Conservation (phyloP, 2,329 filamentous ascomycete species). For the Ascosphaera aggregata region DNA sequence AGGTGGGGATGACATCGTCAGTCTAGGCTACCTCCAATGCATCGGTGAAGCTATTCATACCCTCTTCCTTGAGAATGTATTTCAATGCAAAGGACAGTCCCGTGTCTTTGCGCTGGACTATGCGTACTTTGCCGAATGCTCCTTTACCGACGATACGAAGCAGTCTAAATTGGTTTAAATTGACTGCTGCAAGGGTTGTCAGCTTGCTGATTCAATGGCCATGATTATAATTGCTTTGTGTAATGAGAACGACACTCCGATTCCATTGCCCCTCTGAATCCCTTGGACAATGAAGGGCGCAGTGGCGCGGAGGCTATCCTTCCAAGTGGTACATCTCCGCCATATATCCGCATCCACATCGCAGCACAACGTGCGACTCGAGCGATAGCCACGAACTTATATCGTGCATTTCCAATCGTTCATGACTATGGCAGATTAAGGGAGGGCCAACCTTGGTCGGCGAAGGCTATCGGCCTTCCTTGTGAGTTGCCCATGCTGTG, state of each 20-base stretch:
- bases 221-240: too few species aligned
- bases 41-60: conserved; percentile 24
- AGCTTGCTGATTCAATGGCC: too few species aligned
- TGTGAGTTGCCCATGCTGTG: conserved; percentile 98
- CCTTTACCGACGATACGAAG: conserved; percentile 91
- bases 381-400: too few species aligned
- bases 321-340: too few species aligned
- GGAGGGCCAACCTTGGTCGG: conserved; percentile 60
- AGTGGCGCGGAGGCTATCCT: too few species aligned
- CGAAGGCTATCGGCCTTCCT: conserved; percentile 78
- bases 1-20: conserved; percentile 11
- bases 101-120: conserved; percentile 94
- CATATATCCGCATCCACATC: too few species aligned
- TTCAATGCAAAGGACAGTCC: conserved; percentile 87
- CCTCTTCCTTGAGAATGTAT: conserved; percentile 97
- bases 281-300: too few species aligned
- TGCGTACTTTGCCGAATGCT: conserved; percentile 95
- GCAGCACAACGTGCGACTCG: too few species aligned
- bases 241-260: too few species aligned
- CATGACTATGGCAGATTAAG: too few species aligned
- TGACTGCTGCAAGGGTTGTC: conserved; percentile 41
- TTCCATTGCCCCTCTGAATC: too few species aligned
- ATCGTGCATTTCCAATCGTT: too few species aligned
- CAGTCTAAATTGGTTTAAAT: conserved; percentile 90
- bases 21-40: conserved; percentile 5